phyloP scores from a whole-genome alignment of 2,329 filamentous ascomycete species.

The Ceratocystiopsis sp. region DNA sequence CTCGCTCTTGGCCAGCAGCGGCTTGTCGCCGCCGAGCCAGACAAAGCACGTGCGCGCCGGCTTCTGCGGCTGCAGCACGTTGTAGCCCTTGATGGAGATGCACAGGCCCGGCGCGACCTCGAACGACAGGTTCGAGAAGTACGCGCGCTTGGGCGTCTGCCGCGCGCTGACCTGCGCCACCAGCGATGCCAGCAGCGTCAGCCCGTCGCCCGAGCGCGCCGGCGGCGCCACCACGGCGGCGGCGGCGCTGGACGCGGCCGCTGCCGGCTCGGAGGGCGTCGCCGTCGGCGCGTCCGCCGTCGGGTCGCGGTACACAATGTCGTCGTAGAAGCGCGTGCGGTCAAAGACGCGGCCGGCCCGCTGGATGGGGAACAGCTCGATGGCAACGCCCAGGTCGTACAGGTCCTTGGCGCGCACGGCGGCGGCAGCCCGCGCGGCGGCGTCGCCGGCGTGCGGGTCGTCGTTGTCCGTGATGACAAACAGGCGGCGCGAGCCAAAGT shows the following conservation, averaged over 20 bases:
- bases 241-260: conserved; percentile 48
- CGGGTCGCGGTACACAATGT: conserved; percentile 76
- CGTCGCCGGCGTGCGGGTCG: conserved; percentile 59
- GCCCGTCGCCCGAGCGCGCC: conserved; percentile 38
- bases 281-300: conserved; percentile 49
- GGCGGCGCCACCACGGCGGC: conserved; percentile 39
- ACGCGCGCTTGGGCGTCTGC: conserved; percentile 64
- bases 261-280: conserved; percentile 44
- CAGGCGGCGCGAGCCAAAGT: conserved; percentile 81
- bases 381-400: conserved; percentile 80
- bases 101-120: conserved; percentile 71
- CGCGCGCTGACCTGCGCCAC: conserved; percentile 91
- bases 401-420: conserved; percentile 83
- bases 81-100: conserved; percentile 88
- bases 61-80: conserved; percentile 68
- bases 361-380: conserved; percentile 86
- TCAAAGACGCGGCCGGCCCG: conserved; percentile 57
- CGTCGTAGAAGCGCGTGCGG: conserved; percentile 81
- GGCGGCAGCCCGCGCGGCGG: conserved; percentile 55
- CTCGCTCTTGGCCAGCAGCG: conserved; percentile 60
- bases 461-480: conserved; percentile 96
- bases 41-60: conserved; percentile 73
- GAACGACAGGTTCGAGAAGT: conserved; percentile 75
- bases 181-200: conserved; percentile 53
- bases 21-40: conserved; percentile 70